These are phyloP conservation scores for Lachnellula hyalina DNA, from an alignment of 2,329 filamentous ascomycete species.

Conservation along the genomic window DNA sequence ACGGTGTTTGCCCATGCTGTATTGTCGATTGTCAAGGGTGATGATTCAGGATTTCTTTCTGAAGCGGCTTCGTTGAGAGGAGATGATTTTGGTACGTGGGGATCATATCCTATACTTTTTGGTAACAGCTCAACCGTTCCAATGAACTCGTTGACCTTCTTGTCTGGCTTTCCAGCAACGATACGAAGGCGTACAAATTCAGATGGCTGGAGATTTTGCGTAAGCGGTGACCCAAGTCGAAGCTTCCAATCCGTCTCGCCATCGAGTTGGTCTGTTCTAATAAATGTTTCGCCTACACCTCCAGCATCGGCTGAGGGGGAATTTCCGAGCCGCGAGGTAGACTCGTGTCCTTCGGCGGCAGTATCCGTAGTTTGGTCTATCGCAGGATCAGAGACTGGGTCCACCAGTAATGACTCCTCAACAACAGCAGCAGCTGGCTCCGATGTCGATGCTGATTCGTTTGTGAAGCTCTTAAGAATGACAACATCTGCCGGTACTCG, in stretches of 20 bases:
- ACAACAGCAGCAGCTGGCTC: constrained; percentile 7
- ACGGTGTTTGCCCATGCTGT: constrained; percentile 99
- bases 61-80: constrained; percentile 26
- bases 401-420: constrained; percentile 24
- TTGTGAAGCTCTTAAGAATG: constrained; percentile 74
- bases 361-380: constrained; percentile 22
- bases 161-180: constrained; percentile 84
- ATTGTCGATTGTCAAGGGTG: constrained; percentile 86
- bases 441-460: constrained; percentile 41
- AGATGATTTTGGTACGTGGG: constrained; percentile 31
- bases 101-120: constrained; percentile 45
- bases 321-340: constrained; percentile 24
- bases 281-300: constrained; percentile 77
- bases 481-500: constrained; percentile 92
- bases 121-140: constrained; percentile 77
- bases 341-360: constrained; percentile 17
- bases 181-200: constrained; percentile 68
- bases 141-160: constrained; percentile 88
- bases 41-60: constrained; percentile 44
- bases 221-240: constrained; percentile 77
- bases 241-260: constrained; percentile 99
- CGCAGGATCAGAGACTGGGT: constrained; percentile 27
- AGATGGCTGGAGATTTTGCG: constrained; percentile 67
- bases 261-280: constrained; percentile 93
- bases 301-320: constrained; percentile 27